phyloP scores from a whole-genome alignment of 495 filamentous ascomycete genomes.

The Apodospora peruviana region DNA sequence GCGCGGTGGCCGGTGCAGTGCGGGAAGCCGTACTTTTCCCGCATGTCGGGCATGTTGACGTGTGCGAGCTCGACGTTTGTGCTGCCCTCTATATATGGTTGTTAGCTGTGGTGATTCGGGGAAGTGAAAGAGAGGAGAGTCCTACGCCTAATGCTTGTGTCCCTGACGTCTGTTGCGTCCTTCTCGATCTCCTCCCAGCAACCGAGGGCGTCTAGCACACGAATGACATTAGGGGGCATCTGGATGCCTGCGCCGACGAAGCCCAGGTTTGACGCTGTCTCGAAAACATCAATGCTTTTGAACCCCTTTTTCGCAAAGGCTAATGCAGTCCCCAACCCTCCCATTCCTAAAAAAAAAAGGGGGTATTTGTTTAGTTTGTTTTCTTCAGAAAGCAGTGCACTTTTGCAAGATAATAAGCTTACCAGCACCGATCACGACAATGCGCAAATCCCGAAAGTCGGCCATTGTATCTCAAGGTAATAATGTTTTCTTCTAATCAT shows the following conservation, averaged over 20 bases:
- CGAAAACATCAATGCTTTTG: constrained; percentile 65
- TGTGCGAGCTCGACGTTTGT: constrained; percentile 62
- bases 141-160: constrained; percentile 38
- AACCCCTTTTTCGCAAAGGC: constrained; percentile 70
- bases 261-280: constrained; percentile 65
- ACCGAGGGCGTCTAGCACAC: constrained; percentile 64
- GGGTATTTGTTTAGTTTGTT: no score
- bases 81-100: constrained; percentile 51
- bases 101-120: not conserved
- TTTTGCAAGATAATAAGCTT: constrained; percentile 6
- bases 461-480: no score
- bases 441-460: constrained; percentile 34
- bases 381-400: not conserved
- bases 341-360: constrained; percentile 55
- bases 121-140: not conserved
- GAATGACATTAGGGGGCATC: constrained; percentile 73
- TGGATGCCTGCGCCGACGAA: constrained; percentile 83
- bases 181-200: constrained; percentile 62
- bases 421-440: constrained; percentile 42
- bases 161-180: constrained; percentile 49
- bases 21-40: constrained; percentile 61
- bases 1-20: constrained; percentile 77
- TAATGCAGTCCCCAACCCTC: constrained; percentile 65
- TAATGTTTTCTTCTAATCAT: no score
- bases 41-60: constrained; percentile 62